Base-by-base conservation (phyloP, 2,329 filamentous ascomycete genomes). In the Talaromyces albobiverticillius region DNA sequence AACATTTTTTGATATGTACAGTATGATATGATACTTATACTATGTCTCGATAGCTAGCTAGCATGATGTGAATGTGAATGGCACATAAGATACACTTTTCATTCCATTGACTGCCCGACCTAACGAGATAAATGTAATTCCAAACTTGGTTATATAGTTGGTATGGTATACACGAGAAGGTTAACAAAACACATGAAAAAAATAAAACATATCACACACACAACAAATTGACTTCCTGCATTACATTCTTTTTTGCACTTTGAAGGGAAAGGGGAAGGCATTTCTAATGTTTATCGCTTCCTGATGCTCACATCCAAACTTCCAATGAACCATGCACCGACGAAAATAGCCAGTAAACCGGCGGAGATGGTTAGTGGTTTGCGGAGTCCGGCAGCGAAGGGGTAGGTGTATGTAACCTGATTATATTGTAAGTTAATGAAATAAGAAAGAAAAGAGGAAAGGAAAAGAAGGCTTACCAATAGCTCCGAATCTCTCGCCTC, bases 281-380 rank as follows among this genome's bases (percentile, higher is more conserved):
- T 29, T 29, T 29, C 26, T 29, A 32, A 46, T 16, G n/a, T 48
- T 52, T 64, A 79, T 67, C 79, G 79, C 71, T 78, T 82, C 60
- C 80, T 85, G 73, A 96, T 95, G 69, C 88, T 91, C 43, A 92
- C 82, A 68, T 96, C 87, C 59, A 96, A 77, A 65, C 83, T 86
- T 29, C 90, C 88, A 56, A 96, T 71, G 3, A 85, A 75, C 86
- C 88, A 96, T 4, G 83, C 81, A 2, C 85, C 80, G 38, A 84
- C 78, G 72, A 95, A 96, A 11, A 95, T 74, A n/a, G 80, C 77
- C 60, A 95, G 68, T 59, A 88, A 74, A 62, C 88, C 90, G 29
- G 78, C 76, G 60, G 94, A 90, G 57, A 97, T 82, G 22, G 93
- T 84, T 18, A 95, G 61, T 1, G 94, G 94, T 78, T 99, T 99